Percentiles rank a stretch among this genome's conserved stretches.
Conservation (phyloP, 139 green algal species). For the Auxenochlorella pyrenoidosa region DNA sequence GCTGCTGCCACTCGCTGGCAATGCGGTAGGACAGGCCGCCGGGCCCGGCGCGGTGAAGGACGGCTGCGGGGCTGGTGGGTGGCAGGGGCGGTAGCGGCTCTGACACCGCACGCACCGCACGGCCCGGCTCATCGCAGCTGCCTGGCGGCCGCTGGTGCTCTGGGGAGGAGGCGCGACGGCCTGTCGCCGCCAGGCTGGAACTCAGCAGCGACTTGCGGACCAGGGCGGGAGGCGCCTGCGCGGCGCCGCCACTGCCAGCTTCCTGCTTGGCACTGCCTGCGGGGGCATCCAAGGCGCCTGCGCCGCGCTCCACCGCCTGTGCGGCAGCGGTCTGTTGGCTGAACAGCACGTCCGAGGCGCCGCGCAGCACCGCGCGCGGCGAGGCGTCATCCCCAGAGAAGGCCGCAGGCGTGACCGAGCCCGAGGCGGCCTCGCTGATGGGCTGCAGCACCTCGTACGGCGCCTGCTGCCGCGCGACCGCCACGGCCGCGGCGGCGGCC, state of each 20-base stretch:
- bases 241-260: too few relatives aligned
- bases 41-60: neutral
- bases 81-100: neutral
- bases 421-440: constrained; percentile 12
- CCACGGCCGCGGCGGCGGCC: neutral
- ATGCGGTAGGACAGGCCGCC: constrained; percentile 11
- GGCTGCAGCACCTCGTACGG: neutral
- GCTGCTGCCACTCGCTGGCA: constrained; percentile 30
- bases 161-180: neutral
- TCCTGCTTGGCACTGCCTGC: too few relatives aligned
- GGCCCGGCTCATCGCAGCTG: too few relatives aligned
- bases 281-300: neutral
- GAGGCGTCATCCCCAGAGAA: constrained; percentile 34
- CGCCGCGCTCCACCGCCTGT: neutral
- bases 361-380: constrained; percentile 40
- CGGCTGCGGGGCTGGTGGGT: neutral
- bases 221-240: neutral
- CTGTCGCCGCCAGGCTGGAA: constrained; percentile 27
- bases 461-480: neutral
- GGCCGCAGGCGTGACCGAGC: constrained; percentile 2
- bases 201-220: constrained; percentile 37
- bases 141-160: neutral
- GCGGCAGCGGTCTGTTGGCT: neutral
- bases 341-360: constrained; percentile 18
- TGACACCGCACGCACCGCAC: neutral